These are phyloP conservation scores for Penicillium paradoxum DNA, from an alignment of 495 filamentous ascomycete genomes.

Conservation along the genomic window DNA sequence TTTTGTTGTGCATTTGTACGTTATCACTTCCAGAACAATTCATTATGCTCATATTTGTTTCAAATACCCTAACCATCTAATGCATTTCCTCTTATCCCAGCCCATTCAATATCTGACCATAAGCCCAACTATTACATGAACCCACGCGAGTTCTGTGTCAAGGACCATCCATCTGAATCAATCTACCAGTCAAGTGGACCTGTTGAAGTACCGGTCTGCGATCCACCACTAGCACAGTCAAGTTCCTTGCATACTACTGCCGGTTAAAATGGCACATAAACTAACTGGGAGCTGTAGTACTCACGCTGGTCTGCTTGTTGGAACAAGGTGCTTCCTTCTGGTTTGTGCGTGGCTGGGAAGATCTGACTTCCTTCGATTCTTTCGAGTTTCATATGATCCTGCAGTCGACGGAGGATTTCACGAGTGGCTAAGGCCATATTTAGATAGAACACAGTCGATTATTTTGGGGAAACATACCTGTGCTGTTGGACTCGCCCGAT, in stretches of 20 bases:
- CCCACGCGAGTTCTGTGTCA: background rate
- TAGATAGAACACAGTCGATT: background rate
- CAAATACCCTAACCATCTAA: too few relatives aligned
- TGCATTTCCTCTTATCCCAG: too few relatives aligned
- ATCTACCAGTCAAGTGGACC: constrained; percentile 19
- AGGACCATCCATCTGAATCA: background rate
- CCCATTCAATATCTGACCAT: background rate
- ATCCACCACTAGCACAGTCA: constrained; percentile 22
- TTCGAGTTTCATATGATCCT: constrained; percentile 32
- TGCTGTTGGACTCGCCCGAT: background rate
- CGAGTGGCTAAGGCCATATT: background rate
- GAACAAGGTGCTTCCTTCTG: constrained; percentile 26
- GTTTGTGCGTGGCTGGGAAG: constrained; percentile 29
- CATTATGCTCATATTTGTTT: too few relatives aligned
- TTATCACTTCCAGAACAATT: too few relatives aligned
- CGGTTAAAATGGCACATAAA: background rate
- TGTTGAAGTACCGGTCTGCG: constrained; percentile 4
- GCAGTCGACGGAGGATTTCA: constrained; percentile 17
- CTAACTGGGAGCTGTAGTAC: background rate
- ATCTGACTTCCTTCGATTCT: constrained; percentile 20
- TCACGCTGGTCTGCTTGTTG: constrained; percentile 34
- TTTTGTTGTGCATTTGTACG: too few relatives aligned
- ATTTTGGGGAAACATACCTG: background rate
- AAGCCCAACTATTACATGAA: background rate
- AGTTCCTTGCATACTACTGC: constrained; percentile 33